A percentile compares a stretch with the other conserved stretches of the same genome.
These are phyloP conservation scores for Kuraishia cidri DNA, from an alignment of 805 yeast genomes.

Conservation along the genomic window DNA sequence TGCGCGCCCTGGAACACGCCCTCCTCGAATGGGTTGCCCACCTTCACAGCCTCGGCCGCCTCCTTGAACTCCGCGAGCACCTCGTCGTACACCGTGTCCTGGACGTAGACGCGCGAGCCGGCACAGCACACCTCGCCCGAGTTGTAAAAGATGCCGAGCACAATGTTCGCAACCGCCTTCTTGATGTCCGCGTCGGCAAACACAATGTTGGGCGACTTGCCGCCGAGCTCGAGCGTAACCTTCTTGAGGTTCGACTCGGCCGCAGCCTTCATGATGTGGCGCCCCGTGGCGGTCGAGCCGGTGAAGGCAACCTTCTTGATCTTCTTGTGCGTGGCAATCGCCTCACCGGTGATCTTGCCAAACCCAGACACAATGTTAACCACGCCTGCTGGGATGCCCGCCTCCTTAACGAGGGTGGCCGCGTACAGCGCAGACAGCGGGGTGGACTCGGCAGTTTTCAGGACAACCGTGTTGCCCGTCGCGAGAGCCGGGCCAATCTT, in stretches of 20 bases:
- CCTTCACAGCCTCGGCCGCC: conserved; percentile 43
- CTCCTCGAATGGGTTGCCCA: conserved; percentile 81
- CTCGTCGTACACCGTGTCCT: conserved; percentile 76
- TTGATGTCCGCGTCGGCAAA: conserved; percentile 80
- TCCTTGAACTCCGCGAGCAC: conserved; percentile 51
- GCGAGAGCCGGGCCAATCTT: conserved; percentile 62
- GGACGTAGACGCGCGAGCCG: conserved; percentile 85
- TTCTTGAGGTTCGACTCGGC: conserved; percentile 79
- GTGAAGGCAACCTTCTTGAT: conserved; percentile 61
- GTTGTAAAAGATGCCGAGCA: conserved; percentile 82
- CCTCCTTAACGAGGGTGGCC: conserved; percentile 43
- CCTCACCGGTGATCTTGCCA: conserved; percentile 52
- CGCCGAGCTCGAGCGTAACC: conserved; percentile 92
- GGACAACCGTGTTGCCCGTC: conserved; percentile 55
- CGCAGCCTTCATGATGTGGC: conserved; percentile 70
- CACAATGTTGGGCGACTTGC: conserved; percentile 89
- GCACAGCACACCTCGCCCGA: conserved; percentile 97
- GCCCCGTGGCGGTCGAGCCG: conserved; percentile 69
- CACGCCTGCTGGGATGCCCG: conserved; percentile 60
- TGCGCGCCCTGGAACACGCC: conserved; percentile 87
- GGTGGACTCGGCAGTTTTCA: conserved; percentile 59
- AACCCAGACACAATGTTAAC: conserved; percentile 54
- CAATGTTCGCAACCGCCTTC: conserved; percentile 65
- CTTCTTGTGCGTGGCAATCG: conserved; percentile 46
- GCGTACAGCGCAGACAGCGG: conserved; percentile 57